Evolutionary conservation across 306 rosid genomes (phyloP), one percentile per base, ranked within the genome.

Genomic region (Vicia faba): DNA sequence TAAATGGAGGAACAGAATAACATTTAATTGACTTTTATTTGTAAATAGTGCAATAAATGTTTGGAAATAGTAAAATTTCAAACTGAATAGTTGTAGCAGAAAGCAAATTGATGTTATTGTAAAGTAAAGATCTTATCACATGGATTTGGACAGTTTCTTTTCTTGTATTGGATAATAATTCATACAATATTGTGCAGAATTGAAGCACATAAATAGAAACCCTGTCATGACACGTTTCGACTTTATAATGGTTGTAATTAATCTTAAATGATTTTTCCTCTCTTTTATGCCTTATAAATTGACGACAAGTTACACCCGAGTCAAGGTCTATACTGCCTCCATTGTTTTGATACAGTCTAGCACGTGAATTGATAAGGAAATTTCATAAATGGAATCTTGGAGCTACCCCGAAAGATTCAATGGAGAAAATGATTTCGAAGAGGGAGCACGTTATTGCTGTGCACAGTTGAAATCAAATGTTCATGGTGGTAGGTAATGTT

Each of bases 221-320:
- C 61, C 39, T 72, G 15, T 5, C 31, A 51, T 50, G 66, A 51
- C 58, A 51, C 58, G 58, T 51, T 51, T 51, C 58, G 31, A 18
- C 0, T 1, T 19, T 20, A 5, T 0, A 5, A 11, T 51, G 58
- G 58, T 5, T 48, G 6, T 18, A 8, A 48, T 48, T 48, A 48
- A 8, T 15, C 2, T 7, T 20, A 7, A 48, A 16, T 48, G 55
- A 48, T 49, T 23, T 11, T 8, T 3, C 31, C 11, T 9, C 15
- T 10, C 33, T 51, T 19, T 51, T 4, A 7, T 10, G 58, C 20
- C 58, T 20, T 0, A 20, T 51, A 51, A 51, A 19, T 51, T 10
- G 3, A 51, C 25, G 58, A 51, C 58, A 51, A 20, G 14, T 19
- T 51, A 20, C 58, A 20, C 7, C 29, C 58, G 16, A 51, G 58